Conservation (phyloP, 1,284 basidiomycete genomes). For the Ustilago loliicola region DNA sequence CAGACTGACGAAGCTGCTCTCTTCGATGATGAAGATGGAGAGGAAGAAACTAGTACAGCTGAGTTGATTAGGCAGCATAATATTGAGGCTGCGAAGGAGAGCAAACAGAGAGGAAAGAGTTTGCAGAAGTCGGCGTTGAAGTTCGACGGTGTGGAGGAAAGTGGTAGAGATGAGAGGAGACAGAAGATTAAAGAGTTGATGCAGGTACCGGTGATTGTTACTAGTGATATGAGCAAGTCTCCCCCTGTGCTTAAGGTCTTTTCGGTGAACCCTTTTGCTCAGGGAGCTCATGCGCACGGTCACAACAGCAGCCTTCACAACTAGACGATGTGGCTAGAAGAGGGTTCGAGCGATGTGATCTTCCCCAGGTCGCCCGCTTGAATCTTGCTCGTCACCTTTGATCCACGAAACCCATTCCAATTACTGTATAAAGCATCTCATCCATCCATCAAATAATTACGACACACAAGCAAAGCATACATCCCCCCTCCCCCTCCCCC, state of each 20-base stretch:
- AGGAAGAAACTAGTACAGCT: conserved; percentile 35
- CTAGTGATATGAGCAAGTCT: conserved; percentile 63
- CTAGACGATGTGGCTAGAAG: not conserved
- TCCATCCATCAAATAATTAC: not conserved
- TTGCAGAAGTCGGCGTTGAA: conserved; percentile 42
- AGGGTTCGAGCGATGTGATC: not conserved
- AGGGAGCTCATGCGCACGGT: conserved; percentile 1
- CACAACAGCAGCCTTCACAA: conserved; percentile 1
- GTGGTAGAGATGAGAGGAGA: conserved; percentile 28
- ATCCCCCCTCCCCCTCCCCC: too few species aligned
- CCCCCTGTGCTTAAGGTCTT: conserved; percentile 67
- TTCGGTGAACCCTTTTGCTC: conserved; percentile 42
- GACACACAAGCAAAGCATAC: conserved; percentile 4
- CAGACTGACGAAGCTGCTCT: conserved; percentile 62
- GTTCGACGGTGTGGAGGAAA: conserved; percentile 45
- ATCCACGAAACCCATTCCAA: too few species aligned
- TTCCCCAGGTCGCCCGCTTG: not conserved
- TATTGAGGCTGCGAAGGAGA: conserved; percentile 52
- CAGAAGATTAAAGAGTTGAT: conserved; percentile 62
- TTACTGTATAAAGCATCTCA: conserved; percentile 1
- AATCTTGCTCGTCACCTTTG: not conserved
- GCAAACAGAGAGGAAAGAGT: conserved; percentile 46
- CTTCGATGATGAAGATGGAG: conserved; percentile 61
- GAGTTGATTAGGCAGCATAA: conserved; percentile 45
- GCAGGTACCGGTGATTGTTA: conserved; percentile 63